A percentile compares a stretch with the other conserved stretches of the same genome.
Evolutionary conservation across 139 green algal species (phyloP).

Genomic region (Diplosphaera chodatii): DNA sequence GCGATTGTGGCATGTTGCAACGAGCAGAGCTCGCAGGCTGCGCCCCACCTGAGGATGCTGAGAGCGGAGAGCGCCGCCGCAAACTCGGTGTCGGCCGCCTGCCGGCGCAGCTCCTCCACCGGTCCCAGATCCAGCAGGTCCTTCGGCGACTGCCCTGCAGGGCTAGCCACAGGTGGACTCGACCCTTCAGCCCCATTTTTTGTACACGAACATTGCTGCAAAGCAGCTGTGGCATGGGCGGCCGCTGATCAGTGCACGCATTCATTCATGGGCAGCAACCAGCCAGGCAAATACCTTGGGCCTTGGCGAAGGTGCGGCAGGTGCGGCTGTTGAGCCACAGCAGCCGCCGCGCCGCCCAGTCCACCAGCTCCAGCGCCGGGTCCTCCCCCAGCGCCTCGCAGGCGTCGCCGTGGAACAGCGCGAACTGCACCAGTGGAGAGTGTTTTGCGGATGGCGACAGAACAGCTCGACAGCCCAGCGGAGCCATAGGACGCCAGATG

Average conservation of each 20-base stretch:
- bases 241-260: not conserved
- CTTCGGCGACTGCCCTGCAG: slow-evolving; percentile 22
- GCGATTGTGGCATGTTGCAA: no score
- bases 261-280: not conserved
- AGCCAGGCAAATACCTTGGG: slow-evolving; percentile 10
- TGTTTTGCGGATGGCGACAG: no score
- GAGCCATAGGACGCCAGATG: no score
- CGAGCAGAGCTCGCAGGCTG: no score
- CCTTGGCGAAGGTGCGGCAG: not conserved
- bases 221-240: not conserved
- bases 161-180: not conserved
- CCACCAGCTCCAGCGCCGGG: slow-evolving; percentile 55
- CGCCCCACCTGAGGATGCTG: slow-evolving; percentile 51
- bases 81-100: slow-evolving; percentile 55
- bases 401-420: slow-evolving; percentile 57
- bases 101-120: slow-evolving; percentile 59
- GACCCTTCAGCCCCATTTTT: not conserved
- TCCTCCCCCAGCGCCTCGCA: slow-evolving; percentile 57
- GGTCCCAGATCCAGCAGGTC: slow-evolving; percentile 38
- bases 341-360: slow-evolving; percentile 72
- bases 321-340: slow-evolving; percentile 46
- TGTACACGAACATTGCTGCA: not conserved
- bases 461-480: no score
- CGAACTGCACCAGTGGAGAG: slow-evolving; percentile 29
- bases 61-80: slow-evolving; percentile 51